Percentiles rank a stretch among this genome's conserved stretches.
These are phyloP conservation scores for Puccinia hordei DNA, from an alignment of 1,284 basidiomycete species.

Conservation along the genomic window DNA sequence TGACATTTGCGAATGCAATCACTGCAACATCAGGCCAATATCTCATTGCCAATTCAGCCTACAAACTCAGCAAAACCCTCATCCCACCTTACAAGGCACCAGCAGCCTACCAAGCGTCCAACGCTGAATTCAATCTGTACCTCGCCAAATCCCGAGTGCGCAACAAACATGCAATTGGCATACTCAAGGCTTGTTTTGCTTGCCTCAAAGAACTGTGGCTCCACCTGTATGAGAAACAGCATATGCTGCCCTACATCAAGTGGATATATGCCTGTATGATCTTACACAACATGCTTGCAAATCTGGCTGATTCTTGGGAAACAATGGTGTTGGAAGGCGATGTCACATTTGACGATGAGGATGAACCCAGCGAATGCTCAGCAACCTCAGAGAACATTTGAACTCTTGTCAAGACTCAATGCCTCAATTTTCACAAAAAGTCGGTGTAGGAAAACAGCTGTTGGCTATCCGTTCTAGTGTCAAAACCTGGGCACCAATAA, in stretches of 20 bases:
- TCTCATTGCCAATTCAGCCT: slow-evolving; percentile 4
- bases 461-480: no score
- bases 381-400: no score
- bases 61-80: not conserved
- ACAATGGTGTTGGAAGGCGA: no score
- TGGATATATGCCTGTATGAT: not conserved
- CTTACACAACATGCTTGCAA: slow-evolving; percentile 17
- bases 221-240: not conserved
- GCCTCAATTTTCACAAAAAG: no score
- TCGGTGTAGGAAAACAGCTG: no score
- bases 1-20: not conserved
- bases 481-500: no score
- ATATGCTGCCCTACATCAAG: not conserved
- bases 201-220: not conserved
- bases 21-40: not conserved
- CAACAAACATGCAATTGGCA: slow-evolving; percentile 5
- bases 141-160: not conserved
- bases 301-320: slow-evolving; percentile 10
- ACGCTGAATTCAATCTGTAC: not conserved
- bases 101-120: not conserved
- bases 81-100: not conserved
- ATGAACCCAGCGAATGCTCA: no score
- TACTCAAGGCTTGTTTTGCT: not conserved
- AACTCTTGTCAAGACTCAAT: no score
- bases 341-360: no score